Conservation (phyloP, 2,329 filamentous ascomycete genomes). For the Diaporthe velutina region DNA sequence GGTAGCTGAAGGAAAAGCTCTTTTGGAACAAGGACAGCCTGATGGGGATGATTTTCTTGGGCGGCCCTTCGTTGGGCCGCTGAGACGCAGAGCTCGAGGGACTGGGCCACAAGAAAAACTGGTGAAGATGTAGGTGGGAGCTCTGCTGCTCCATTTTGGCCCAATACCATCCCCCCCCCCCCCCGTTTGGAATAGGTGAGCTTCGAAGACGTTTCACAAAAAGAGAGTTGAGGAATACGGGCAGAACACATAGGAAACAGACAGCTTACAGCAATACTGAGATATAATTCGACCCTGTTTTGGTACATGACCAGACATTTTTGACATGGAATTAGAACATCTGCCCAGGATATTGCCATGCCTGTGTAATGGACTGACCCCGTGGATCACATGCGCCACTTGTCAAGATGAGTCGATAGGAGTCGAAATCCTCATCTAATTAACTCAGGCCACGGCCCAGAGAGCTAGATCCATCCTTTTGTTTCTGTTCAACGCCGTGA, state of each 20-base stretch:
- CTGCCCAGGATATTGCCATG: background rate
- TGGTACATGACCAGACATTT: background rate
- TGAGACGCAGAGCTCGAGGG: background rate
- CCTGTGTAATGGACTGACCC: background rate
- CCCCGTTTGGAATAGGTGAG: background rate
- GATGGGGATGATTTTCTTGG: conserved; percentile 8
- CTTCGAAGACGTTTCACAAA: background rate
- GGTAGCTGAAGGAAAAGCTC: background rate
- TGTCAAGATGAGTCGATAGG: background rate
- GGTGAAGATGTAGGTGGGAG: background rate
- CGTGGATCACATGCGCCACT: background rate
- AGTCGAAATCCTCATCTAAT: too few relatives aligned
- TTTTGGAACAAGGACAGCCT: conserved; percentile 15
- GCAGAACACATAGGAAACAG: background rate
- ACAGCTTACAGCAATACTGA: conserved; percentile 24
- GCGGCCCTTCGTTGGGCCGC: background rate
- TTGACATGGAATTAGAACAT: background rate
- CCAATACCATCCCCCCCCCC: background rate
- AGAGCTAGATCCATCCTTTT: too few relatives aligned
- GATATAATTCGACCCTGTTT: background rate
- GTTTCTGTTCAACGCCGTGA: background rate
- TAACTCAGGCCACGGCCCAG: background rate
- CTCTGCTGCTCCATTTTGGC: background rate
- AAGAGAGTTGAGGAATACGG: conserved; percentile 5
- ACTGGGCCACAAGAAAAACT: background rate